phyloP scores from a whole-genome alignment of 164 flowering plant species.

The Vitis labrusca region DNA sequence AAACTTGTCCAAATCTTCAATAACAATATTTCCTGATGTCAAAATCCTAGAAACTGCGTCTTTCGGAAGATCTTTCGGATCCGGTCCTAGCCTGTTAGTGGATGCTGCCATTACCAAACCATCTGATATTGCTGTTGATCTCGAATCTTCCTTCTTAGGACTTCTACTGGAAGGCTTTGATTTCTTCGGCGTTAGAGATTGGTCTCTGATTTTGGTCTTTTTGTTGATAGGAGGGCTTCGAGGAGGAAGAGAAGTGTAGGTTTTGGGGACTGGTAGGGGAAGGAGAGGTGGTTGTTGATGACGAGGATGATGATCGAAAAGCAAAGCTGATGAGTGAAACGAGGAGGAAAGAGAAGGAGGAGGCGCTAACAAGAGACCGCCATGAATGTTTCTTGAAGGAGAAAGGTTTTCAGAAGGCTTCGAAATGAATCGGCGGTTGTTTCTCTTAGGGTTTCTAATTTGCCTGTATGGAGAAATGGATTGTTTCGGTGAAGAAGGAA shows the following conservation, averaged over 20 bases:
- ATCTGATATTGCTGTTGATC: background rate
- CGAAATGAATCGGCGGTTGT: constrained; percentile 12
- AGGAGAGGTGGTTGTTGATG: constrained; percentile 55
- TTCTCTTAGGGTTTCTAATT: constrained; percentile 22
- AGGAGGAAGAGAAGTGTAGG: constrained; percentile 19
- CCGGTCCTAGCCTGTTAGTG: constrained; percentile 36
- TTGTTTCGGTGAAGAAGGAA: constrained; percentile 24
- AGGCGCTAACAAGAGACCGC: constrained; percentile 17
- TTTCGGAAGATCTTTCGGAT: constrained; percentile 48
- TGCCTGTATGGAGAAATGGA: constrained; percentile 33
- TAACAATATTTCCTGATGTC: background rate
- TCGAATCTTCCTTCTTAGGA: constrained; percentile 1
- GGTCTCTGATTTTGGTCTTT: constrained; percentile 22
- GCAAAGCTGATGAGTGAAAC: constrained; percentile 7
- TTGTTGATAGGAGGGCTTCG: constrained; percentile 21
- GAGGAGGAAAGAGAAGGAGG: constrained; percentile 22
- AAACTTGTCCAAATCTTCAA: constrained; percentile 22
- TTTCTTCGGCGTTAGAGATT: constrained; percentile 37
- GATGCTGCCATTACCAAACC: constrained; percentile 11
- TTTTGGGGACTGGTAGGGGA: constrained; percentile 43
- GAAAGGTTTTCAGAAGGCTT: constrained; percentile 19
- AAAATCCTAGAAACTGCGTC: constrained; percentile 27
- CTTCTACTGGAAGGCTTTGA: constrained; percentile 20
- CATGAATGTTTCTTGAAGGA: constrained; percentile 13
- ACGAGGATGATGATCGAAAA: background rate